These are phyloP conservation scores for Corynascus novoguineensis DNA, from an alignment of 495 filamentous ascomycete species.

Conservation along the genomic window DNA sequence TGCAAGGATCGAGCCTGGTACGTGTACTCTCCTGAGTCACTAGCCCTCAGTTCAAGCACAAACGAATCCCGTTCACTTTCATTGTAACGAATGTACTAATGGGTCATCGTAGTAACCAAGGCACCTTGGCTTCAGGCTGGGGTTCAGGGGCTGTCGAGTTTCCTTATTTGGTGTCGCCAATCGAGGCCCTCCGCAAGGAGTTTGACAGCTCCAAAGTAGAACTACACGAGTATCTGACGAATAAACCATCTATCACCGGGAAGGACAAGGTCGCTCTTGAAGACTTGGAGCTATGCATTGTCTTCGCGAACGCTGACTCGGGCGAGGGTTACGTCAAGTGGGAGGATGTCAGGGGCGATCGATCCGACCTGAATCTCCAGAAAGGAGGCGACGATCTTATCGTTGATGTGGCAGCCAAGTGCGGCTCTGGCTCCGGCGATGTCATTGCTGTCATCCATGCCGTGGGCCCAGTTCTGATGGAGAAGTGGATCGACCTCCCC, in stretches of 20 bases:
- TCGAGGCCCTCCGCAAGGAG: constrained; percentile 56
- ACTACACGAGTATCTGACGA: constrained; percentile 55
- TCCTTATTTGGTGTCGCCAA: constrained; percentile 70
- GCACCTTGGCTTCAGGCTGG: constrained; percentile 83
- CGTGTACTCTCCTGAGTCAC: not conserved
- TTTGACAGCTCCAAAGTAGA: constrained; percentile 58
- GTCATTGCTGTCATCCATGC: constrained; percentile 87
- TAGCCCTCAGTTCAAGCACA: not conserved
- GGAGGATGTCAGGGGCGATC: constrained; percentile 67
- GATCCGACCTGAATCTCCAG: constrained; percentile 73
- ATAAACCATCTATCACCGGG: constrained; percentile 34
- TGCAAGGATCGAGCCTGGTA: constrained; percentile 58
- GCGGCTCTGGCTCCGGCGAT: constrained; percentile 56
- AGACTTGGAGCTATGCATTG: constrained; percentile 61
- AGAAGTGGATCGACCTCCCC: constrained; percentile 76
- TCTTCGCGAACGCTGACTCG: constrained; percentile 59
- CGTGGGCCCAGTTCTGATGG: constrained; percentile 80
- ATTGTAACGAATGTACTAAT: not conserved
- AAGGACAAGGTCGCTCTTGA: constrained; percentile 29
- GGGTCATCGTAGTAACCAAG: constrained; percentile 63
- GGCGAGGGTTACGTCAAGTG: constrained; percentile 60
- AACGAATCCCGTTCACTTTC: too few relatives aligned
- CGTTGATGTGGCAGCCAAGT: constrained; percentile 61
- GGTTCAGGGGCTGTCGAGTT: constrained; percentile 86
- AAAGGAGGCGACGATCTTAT: constrained; percentile 74